A percentile compares a stretch with the other conserved stretches of the same genome.
Evolutionary conservation across 2,329 filamentous ascomycete genomes (phyloP).

Genomic region (Didymella sp.): DNA sequence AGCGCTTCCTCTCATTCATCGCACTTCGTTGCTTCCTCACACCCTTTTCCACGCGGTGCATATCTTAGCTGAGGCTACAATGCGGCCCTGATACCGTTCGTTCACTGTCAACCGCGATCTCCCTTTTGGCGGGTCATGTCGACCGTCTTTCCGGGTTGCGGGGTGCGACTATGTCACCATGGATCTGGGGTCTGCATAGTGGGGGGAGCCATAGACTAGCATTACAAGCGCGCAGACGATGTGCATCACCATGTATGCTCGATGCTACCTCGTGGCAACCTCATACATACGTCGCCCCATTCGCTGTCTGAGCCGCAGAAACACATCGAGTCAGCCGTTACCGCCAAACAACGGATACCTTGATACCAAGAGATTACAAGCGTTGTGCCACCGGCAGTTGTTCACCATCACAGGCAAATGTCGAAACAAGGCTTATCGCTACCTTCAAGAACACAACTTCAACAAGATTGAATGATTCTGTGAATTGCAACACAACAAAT

Average conservation of each 20-base stretch:
- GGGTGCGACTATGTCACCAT: not conserved
- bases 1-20: not conserved
- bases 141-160: not conserved
- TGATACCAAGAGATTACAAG: not conserved
- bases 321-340: not conserved
- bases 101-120: not conserved
- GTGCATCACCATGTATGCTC: not conserved
- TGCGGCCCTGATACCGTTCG: not conserved
- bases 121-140: not conserved
- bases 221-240: not conserved
- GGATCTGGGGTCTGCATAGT: not conserved
- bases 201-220: not conserved
- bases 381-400: not conserved
- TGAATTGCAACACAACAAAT: not conserved
- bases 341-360: not conserved
- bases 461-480: not conserved
- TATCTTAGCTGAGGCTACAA: not conserved
- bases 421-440: not conserved
- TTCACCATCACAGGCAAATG: not conserved
- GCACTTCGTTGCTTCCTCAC: not conserved
- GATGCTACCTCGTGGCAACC: not conserved
- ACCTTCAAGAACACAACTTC: not conserved
- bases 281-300: not conserved
- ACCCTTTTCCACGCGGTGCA: constrained; percentile 2
- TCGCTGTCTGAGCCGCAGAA: not conserved